phyloP scores from a whole-genome alignment of 2,329 filamentous ascomycete species.

The Teratosphaeria zuluensis region DNA sequence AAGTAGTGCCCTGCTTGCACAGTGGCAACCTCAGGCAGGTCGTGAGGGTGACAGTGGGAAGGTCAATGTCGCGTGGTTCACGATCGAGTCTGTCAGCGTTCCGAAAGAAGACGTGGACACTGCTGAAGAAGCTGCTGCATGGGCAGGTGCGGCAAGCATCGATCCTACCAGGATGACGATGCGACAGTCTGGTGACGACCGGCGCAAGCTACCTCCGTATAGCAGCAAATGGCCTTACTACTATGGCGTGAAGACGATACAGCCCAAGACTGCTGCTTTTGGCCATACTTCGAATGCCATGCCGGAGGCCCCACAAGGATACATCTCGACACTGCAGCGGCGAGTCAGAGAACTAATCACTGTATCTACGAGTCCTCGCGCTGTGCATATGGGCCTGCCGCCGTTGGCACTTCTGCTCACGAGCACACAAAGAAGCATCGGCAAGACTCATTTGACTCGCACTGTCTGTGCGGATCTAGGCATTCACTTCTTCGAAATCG shows the following conservation, averaged over 20 bases:
- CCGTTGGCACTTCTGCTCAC: conserved; percentile 80
- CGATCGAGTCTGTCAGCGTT: conserved; percentile 61
- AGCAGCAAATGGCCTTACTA: conserved; percentile 85
- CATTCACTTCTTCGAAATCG: conserved; percentile 77
- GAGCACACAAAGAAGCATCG: conserved; percentile 87
- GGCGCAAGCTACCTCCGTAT: conserved; percentile 66
- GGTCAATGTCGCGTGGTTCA: conserved; percentile 74
- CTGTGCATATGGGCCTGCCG: conserved; percentile 77
- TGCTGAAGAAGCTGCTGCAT: conserved; percentile 58
- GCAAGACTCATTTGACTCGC: conserved; percentile 70
- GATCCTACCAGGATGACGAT: conserved; percentile 81
- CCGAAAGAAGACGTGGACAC: conserved; percentile 38
- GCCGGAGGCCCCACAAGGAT: conserved; percentile 31
- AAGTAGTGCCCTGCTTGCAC: conserved; percentile 32
- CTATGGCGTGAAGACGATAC: conserved; percentile 58
- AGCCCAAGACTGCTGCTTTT: conserved; percentile 33
- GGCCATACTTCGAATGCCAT: conserved; percentile 7
- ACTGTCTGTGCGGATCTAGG: conserved; percentile 81
- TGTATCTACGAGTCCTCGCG: conserved; percentile 77
- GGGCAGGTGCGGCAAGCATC: conserved; percentile 79
- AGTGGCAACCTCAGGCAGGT: conserved; percentile 6
- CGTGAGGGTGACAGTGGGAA: conserved; percentile 24
- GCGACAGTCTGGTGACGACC: conserved; percentile 81
- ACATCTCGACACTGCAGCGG: conserved; percentile 40
- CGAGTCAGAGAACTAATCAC: conserved; percentile 76